Evolutionary conservation across 768 basidiomycete species (phyloP).

Genomic region (Russula brevipes): DNA sequence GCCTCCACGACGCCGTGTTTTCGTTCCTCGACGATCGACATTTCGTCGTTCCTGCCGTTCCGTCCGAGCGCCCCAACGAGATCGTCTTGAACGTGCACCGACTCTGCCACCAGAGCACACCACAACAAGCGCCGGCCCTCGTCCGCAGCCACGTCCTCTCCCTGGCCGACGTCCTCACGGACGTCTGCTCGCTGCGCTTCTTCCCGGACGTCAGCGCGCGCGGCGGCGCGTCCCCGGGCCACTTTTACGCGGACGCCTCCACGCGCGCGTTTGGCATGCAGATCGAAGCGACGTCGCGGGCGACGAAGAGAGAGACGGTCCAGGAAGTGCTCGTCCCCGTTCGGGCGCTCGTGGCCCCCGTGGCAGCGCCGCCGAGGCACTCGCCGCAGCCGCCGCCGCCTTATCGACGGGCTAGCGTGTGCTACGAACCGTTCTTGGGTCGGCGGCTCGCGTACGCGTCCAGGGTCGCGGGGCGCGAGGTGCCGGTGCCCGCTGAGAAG

Average conservation of each 20-base stretch:
- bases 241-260: conserved; percentile 5
- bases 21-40: conserved; percentile 3
- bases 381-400: background rate
- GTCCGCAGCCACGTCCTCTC: conserved; percentile 1
- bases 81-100: conserved; percentile 2
- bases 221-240: background rate
- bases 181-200: conserved; percentile 1
- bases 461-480: background rate
- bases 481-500: background rate
- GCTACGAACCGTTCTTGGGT: background rate
- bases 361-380: too few relatives aligned
- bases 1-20: background rate
- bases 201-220: conserved; percentile 9
- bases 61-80: background rate
- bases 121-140: background rate
- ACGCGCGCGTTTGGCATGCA: conserved; percentile 1
- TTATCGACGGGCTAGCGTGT: background rate
- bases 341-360: background rate
- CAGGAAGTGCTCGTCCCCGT: conserved; percentile 4
- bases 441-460: conserved; percentile 1
- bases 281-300: background rate
- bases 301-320: background rate
- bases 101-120: background rate
- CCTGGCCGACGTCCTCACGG: background rate
- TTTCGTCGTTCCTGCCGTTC: background rate